These are phyloP conservation scores for Kwoniella europaea DNA, from an alignment of 768 basidiomycete species.

Conservation along the genomic window DNA sequence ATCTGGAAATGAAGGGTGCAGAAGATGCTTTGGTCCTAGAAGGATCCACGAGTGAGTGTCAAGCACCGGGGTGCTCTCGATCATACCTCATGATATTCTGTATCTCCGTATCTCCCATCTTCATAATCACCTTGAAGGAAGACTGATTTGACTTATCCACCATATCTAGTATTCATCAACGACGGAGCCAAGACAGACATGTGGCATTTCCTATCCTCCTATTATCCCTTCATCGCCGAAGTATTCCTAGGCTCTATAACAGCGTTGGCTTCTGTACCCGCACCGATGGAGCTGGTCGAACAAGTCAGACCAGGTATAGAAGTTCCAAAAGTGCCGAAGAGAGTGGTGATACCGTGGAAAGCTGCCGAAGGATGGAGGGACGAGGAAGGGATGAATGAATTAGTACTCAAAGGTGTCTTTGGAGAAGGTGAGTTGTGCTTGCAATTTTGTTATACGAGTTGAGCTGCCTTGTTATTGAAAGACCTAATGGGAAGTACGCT, in stretches of 20 bases:
- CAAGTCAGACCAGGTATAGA: constrained; percentile 23
- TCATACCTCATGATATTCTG: not conserved
- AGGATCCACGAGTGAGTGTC: constrained; percentile 14
- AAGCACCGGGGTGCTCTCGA: too few relatives aligned
- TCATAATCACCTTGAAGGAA: too few relatives aligned
- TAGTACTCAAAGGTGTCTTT: constrained; percentile 26
- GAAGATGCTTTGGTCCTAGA: constrained; percentile 12
- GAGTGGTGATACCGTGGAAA: constrained; percentile 24
- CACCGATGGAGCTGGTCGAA: constrained; percentile 41
- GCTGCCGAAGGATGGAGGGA: constrained; percentile 33
- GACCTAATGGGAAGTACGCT: not conserved
- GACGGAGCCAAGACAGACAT: constrained; percentile 15
- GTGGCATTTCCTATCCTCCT: constrained; percentile 26
- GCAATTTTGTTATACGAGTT: too few relatives aligned
- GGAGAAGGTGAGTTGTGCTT: constrained; percentile 28
- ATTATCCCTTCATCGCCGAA: constrained; percentile 24
- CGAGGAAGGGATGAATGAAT: constrained; percentile 33
- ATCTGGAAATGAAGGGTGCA: not conserved
- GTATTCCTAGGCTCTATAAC: constrained; percentile 15
- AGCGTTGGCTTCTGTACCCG: constrained; percentile 40
- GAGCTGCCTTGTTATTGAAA: too few relatives aligned
- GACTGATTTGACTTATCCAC: not conserved
- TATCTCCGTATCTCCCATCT: too few relatives aligned
- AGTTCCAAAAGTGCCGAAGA: constrained; percentile 15
- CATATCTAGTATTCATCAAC: constrained; percentile 17